These are phyloP conservation scores for Aspergillus pseudotamarii DNA, from an alignment of 2,329 filamentous ascomycete genomes.

Conservation along the genomic window DNA sequence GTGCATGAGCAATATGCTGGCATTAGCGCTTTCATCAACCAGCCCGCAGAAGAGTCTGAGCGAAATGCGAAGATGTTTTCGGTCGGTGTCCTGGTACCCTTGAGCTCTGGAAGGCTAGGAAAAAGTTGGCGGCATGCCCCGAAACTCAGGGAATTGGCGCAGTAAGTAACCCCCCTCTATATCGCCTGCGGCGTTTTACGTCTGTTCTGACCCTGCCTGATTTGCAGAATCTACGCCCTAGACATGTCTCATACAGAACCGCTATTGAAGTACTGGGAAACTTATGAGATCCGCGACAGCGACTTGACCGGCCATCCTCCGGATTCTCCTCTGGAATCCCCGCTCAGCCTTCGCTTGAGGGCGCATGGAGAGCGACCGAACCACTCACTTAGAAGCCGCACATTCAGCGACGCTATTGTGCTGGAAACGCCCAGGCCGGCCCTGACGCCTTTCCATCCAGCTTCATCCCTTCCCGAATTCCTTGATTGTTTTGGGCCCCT, in stretches of 20 bases:
- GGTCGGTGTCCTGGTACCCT: slow-evolving; percentile 82
- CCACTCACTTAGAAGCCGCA: slow-evolving; percentile 34
- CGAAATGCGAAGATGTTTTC: slow-evolving; percentile 92
- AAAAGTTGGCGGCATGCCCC: slow-evolving; percentile 87
- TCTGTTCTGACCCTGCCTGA: slow-evolving; percentile 15
- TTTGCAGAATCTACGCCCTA: slow-evolving; percentile 58
- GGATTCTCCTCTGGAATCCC: slow-evolving; percentile 58
- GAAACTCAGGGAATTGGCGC: slow-evolving; percentile 72
- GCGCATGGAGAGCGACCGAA: slow-evolving; percentile 52
- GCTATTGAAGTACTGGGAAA: slow-evolving; percentile 81
- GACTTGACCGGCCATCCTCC: slow-evolving; percentile 38
- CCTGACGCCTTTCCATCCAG: slow-evolving; percentile 79
- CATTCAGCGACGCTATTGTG: slow-evolving; percentile 47
- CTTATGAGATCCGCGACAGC: slow-evolving; percentile 39
- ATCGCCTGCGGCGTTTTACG: neutral
- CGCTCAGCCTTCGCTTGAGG: slow-evolving; percentile 52
- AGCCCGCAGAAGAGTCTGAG: slow-evolving; percentile 73
- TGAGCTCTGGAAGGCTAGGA: slow-evolving; percentile 82
- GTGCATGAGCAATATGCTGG: slow-evolving; percentile 83
- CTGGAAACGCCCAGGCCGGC: slow-evolving; percentile 54
- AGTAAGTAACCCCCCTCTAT: slow-evolving; percentile 48
- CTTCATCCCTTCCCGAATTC: slow-evolving; percentile 76
- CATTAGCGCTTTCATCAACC: slow-evolving; percentile 88
- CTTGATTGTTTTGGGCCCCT: slow-evolving; percentile 86
- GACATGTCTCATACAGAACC: slow-evolving; percentile 64